Evolutionary conservation across 257 asterid genomes (phyloP).

Genomic region (Solanum paucissectum): DNA sequence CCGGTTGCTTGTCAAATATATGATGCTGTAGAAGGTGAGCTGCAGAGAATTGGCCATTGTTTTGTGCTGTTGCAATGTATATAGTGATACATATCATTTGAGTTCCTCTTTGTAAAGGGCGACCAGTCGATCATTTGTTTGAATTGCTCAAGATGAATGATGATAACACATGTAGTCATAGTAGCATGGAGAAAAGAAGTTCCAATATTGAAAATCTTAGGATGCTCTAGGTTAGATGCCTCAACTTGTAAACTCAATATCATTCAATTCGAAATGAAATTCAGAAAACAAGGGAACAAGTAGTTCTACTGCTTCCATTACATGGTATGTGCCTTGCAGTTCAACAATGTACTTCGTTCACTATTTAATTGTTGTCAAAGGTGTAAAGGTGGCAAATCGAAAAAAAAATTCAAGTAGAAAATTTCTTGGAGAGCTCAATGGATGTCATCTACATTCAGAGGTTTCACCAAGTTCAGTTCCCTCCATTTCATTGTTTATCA

Average conservation of each 20-base stretch:
- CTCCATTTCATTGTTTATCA: neutral
- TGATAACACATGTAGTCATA: constrained; percentile 20
- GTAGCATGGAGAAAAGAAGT: neutral
- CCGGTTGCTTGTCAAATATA: constrained; percentile 5
- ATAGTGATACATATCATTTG: constrained; percentile 42
- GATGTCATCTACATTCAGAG: neutral
- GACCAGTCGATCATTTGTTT: constrained; percentile 32
- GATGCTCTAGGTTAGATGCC: constrained; percentile 1
- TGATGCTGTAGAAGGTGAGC: constrained; percentile 3
- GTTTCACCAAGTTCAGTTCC: neutral
- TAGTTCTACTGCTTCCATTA: neutral
- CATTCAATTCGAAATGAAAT: neutral
- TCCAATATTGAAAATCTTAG: constrained; percentile 5
- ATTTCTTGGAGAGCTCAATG: neutral
- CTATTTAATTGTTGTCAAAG: neutral
- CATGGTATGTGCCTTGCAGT: neutral
- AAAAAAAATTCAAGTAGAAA: neutral
- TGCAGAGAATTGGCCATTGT: constrained; percentile 9
- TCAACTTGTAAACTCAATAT: neutral
- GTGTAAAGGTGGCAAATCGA: neutral
- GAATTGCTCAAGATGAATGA: constrained; percentile 13
- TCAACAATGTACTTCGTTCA: neutral
- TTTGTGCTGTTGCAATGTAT: constrained; percentile 48
- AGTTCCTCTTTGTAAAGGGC: constrained; percentile 60
- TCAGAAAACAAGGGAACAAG: neutral